Percentiles rank a stretch among this genome's conserved stretches.
Evolutionary conservation across 2,329 filamentous ascomycete species (phyloP).

Genomic region (Exophiala xenobiotica): DNA sequence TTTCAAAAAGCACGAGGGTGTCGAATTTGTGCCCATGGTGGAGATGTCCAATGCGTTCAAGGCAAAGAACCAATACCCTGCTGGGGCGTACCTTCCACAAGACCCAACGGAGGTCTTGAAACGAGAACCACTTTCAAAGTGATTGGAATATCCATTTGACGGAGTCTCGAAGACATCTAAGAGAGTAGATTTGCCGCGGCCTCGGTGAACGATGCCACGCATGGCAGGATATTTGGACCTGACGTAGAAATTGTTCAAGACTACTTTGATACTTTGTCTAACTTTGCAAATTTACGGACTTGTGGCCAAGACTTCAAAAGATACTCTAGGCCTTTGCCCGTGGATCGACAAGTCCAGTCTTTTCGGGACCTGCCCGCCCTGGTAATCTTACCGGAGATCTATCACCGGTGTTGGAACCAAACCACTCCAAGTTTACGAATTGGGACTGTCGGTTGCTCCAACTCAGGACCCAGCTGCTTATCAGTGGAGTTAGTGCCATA

Average conservation of each 20-base stretch:
- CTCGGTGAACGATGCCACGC: neutral
- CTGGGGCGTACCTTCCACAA: conserved; percentile 45
- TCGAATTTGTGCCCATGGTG: conserved; percentile 55
- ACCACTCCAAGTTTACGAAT: neutral
- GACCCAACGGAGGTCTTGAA: conserved; percentile 5
- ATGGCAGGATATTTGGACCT: too few species aligned
- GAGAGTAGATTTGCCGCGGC: neutral
- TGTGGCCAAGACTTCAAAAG: too few species aligned
- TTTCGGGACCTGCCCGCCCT: neutral
- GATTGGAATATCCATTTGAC: neutral
- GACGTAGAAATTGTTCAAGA: too few species aligned
- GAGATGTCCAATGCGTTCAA: conserved; percentile 73
- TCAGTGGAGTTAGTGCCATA: neutral
- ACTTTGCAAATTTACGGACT: too few species aligned
- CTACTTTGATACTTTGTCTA: too few species aligned
- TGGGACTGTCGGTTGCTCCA: neutral
- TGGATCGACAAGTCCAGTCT: too few species aligned
- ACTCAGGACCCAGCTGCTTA: neutral
- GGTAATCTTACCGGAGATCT: neutral
- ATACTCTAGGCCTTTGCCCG: too few species aligned
- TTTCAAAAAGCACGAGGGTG: conserved; percentile 59
- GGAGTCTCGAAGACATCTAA: neutral
- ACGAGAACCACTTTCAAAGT: conserved; percentile 5
- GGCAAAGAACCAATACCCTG: conserved; percentile 56
- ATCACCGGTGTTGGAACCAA: neutral